phyloP scores from a whole-genome alignment of 805 yeast species.

The Scheffersomyces stipitis region DNA sequence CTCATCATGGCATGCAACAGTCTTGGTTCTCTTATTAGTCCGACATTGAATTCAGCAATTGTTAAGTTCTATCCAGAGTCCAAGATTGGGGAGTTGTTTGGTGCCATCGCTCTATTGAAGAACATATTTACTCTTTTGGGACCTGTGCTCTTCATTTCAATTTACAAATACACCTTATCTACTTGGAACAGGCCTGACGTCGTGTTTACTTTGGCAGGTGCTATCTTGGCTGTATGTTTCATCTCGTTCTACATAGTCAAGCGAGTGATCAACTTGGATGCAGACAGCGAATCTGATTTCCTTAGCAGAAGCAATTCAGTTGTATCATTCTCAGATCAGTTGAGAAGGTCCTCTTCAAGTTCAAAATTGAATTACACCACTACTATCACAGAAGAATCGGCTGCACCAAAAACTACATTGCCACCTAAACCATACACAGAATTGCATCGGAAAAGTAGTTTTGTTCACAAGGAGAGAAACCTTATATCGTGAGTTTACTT shows the following conservation, averaged over 20 bases:
- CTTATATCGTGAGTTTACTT: no score
- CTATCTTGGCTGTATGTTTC: slow-evolving; percentile 9
- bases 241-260: slow-evolving; percentile 15
- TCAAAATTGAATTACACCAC: neutral
- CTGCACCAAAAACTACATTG: slow-evolving; percentile 1
- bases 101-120: slow-evolving; percentile 62
- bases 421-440: slow-evolving; percentile 7
- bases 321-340: slow-evolving; percentile 5
- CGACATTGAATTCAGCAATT: slow-evolving; percentile 58
- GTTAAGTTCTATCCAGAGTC: slow-evolving; percentile 61
- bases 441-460: slow-evolving; percentile 18
- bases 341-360: neutral
- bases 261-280: slow-evolving; percentile 14
- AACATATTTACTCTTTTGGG: slow-evolving; percentile 46
- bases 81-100: slow-evolving; percentile 69
- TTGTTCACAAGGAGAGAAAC: slow-evolving; percentile 12
- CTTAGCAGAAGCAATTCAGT: slow-evolving; percentile 14
- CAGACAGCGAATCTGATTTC: slow-evolving; percentile 5
- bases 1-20: slow-evolving; percentile 39
- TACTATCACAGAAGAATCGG: neutral
- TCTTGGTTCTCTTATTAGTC: slow-evolving; percentile 52
- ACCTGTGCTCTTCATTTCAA: slow-evolving; percentile 48
- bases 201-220: slow-evolving; percentile 22
- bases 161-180: slow-evolving; percentile 41
- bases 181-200: slow-evolving; percentile 27